These are phyloP conservation scores for Pulveroboletus sp. DNA, from an alignment of 768 basidiomycete genomes.

Conservation along the genomic window DNA sequence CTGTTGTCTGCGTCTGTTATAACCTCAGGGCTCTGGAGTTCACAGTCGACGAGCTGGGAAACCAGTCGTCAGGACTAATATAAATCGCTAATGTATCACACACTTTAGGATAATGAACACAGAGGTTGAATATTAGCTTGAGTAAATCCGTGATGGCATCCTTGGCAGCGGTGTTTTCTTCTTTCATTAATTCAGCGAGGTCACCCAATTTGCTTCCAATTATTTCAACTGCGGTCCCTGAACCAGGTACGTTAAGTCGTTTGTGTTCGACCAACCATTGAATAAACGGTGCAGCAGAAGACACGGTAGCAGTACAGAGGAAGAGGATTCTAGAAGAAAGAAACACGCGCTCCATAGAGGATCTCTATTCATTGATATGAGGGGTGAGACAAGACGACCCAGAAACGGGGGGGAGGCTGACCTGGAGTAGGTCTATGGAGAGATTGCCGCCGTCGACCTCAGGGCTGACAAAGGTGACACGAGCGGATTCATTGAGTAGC, in stretches of 20 bases:
- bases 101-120: conserved; percentile 79
- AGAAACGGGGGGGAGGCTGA: conserved; percentile 24
- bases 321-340: conserved; percentile 75
- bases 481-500: conserved; percentile 60
- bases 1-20: conserved; percentile 30
- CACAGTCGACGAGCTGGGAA: conserved; percentile 37
- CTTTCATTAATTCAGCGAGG: conserved; percentile 44
- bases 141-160: conserved; percentile 81
- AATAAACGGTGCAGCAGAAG: conserved; percentile 43
- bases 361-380: conserved; percentile 44
- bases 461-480: conserved; percentile 49
- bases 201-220: conserved; percentile 58
- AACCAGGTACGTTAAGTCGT: conserved; percentile 37
- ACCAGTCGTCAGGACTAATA: background rate
- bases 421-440: conserved; percentile 56
- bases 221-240: conserved; percentile 54
- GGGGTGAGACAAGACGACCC: background rate
- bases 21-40: conserved; percentile 35
- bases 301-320: conserved; percentile 55
- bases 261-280: conserved; percentile 62
- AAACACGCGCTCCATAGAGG: conserved; percentile 62
- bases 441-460: conserved; percentile 61
- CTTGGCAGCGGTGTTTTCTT: conserved; percentile 38
- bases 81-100: background rate
- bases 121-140: conserved; percentile 79